Evolutionary conservation across 176 grass and related monocot genomes (phyloP), one percentile per base, ranked within the genome.

Genomic region (Musa troglodytarum): DNA sequence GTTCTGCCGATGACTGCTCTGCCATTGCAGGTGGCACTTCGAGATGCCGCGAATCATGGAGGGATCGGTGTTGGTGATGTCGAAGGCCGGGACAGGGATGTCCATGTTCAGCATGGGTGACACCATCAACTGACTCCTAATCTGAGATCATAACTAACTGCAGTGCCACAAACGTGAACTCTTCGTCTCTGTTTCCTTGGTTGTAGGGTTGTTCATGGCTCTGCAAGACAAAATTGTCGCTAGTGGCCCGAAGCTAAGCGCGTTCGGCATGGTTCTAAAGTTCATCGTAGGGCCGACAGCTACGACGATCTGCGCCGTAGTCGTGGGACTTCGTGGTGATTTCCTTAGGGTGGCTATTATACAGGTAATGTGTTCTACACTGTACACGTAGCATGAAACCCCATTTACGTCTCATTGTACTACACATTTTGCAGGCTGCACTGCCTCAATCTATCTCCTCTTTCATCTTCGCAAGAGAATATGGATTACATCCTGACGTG

Each of bases 71-170:
- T 53, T 85, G 77, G 80, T 97, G 74, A 97, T 97, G 85, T 88
- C 90, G 53, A 88, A 57, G 74, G 85, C 90, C 3, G 94, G 90
- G 0, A 82, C 89, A 17, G 94, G 88, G 8, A 83, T 90, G 21
- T 63, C 82, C 64, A 93, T 97, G 94, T 97, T 97, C 52, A 91
- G 90, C 93, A 87, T 93, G 77, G 93, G 93, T 96, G 74, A 76
- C 10, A 14, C 72, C 1, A 79, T 52, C 53, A 65, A 12, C 43
- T 21, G 49, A 15, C 50, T 65, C 15, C 66, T 69, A 11, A 53
- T 26, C 54, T 68, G 12, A 74, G 2, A 50, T 14, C 50, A 62
- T 67, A 72, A 34, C 9, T 54, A 16, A 13, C 13, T 65, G 25
- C 7, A 21, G 15, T 9, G 19, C 34, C 0, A 43, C 34, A 43